A percentile compares a stretch with the other conserved stretches of the same genome.
These are phyloP conservation scores for Xerophyta viscosa DNA, from an alignment of 106 monocot genomes.

Conservation along the genomic window DNA sequence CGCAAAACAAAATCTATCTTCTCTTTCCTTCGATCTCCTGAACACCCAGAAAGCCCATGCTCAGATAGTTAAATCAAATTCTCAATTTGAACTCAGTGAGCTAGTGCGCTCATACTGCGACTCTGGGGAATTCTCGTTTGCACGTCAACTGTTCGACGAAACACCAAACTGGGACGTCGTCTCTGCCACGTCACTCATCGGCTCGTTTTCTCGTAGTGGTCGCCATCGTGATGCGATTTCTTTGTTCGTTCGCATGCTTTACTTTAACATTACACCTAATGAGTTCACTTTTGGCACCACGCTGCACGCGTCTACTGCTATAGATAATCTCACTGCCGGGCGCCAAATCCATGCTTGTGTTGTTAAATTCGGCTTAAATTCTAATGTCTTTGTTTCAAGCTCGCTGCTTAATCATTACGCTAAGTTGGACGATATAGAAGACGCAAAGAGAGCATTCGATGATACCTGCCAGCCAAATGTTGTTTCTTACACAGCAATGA, in stretches of 20 bases:
- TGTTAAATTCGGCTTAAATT: constrained; percentile 36
- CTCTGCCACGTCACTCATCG: constrained; percentile 37
- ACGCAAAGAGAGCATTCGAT: constrained; percentile 33
- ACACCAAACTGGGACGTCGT: constrained; percentile 41
- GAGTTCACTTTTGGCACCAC: constrained; percentile 70
- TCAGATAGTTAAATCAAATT: constrained; percentile 23
- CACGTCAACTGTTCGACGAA: constrained; percentile 68
- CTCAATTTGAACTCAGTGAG: background rate
- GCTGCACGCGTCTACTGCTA: constrained; percentile 26
- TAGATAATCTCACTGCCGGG: constrained; percentile 17
- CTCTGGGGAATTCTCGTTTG: constrained; percentile 6
- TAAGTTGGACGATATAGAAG: constrained; percentile 48
- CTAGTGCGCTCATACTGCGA: constrained; percentile 16
- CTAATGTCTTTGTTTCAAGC: constrained; percentile 57
- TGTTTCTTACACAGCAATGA: constrained; percentile 57
- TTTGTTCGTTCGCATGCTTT: constrained; percentile 30
- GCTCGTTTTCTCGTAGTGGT: constrained; percentile 15
- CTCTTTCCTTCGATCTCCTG: constrained; percentile 2
- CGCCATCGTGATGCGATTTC: constrained; percentile 32
- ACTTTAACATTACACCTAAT: constrained; percentile 28
- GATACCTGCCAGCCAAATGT: constrained; percentile 53
- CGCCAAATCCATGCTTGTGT: constrained; percentile 46
- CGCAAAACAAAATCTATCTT: background rate
- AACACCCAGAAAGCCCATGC: constrained; percentile 28
- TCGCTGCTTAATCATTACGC: constrained; percentile 56